Conservation (phyloP, 805 yeast genomes). For the Teunomyces atbi region DNA sequence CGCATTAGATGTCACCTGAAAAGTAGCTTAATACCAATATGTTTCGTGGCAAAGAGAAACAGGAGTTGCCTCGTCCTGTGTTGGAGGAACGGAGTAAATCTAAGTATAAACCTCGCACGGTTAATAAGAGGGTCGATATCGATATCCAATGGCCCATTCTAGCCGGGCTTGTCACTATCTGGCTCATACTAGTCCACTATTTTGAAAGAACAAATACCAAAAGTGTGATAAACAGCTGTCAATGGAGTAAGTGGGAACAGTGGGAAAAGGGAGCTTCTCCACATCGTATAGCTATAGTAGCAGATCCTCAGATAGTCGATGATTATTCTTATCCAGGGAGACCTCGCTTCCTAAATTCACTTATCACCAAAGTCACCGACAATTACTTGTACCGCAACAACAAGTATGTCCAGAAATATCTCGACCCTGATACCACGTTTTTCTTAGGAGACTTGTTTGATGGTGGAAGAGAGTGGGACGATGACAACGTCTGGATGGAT, state of each 20-base stretch:
- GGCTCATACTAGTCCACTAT: slow-evolving; percentile 30
- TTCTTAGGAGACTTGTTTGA: slow-evolving; percentile 93
- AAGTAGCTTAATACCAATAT: background rate
- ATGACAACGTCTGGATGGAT: slow-evolving; percentile 54
- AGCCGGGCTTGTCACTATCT: slow-evolving; percentile 12
- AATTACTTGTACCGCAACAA: slow-evolving; percentile 78
- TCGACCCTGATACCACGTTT: slow-evolving; percentile 73
- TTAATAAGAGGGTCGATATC: background rate
- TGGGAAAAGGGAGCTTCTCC: slow-evolving; percentile 25
- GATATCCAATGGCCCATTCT: background rate
- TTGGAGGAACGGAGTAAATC: background rate
- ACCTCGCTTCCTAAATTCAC: slow-evolving; percentile 45
- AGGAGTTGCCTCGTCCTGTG: slow-evolving; percentile 2
- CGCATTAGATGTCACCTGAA: background rate
- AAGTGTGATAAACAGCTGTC: slow-evolving; percentile 23
- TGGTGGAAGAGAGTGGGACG: slow-evolving; percentile 89
- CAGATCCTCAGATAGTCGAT: slow-evolving; percentile 95
- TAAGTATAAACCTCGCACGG: background rate
- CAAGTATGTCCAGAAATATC: slow-evolving; percentile 49
- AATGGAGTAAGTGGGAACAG: slow-evolving; percentile 77
- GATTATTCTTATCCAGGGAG: slow-evolving; percentile 80
- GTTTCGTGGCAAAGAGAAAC: slow-evolving; percentile 2
- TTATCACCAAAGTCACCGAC: slow-evolving; percentile 68
- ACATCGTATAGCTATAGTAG: slow-evolving; percentile 59
- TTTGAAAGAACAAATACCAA: slow-evolving; percentile 31